Conservation (phyloP, 192 early-diverging fungal species). For the Coemansia sp. region DNA sequence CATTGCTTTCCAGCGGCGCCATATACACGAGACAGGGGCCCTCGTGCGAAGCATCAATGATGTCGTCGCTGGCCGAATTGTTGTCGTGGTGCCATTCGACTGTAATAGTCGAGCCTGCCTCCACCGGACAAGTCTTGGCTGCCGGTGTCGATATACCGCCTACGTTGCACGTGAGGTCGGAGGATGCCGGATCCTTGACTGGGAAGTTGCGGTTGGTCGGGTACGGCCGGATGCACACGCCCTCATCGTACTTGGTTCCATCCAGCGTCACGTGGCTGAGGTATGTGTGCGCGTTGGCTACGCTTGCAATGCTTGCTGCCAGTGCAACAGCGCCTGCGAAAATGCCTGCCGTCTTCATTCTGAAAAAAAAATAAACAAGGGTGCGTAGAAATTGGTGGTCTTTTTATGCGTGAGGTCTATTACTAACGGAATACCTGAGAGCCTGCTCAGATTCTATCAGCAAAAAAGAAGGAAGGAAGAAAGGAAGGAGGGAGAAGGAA, state of each 20-base stretch:
- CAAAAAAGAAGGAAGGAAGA: neutral
- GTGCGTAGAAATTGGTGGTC: neutral
- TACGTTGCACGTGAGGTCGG: slow-evolving; percentile 20
- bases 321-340: slow-evolving; percentile 11
- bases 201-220: slow-evolving; percentile 24
- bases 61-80: slow-evolving; percentile 22
- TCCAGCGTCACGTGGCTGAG: slow-evolving; percentile 26
- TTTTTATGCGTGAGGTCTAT: neutral
- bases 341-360: slow-evolving; percentile 13
- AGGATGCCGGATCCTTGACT: slow-evolving; percentile 23
- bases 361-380: slow-evolving; percentile 6
- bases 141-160: slow-evolving; percentile 17
- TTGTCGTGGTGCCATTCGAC: slow-evolving; percentile 41
- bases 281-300: slow-evolving; percentile 34
- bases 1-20: slow-evolving; percentile 36
- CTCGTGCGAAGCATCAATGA: slow-evolving; percentile 21
- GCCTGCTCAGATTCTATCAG: slow-evolving; percentile 23
- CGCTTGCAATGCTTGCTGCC: slow-evolving; percentile 10
- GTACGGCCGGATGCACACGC: slow-evolving; percentile 37
- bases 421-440: slow-evolving; percentile 6
- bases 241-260: slow-evolving; percentile 15
- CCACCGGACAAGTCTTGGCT: slow-evolving; percentile 23
- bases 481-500: no score
- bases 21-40: slow-evolving; percentile 39
- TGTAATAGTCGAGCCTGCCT: slow-evolving; percentile 23